A percentile compares a stretch with the other conserved stretches of the same genome.
phyloP scores from a whole-genome alignment of 805 yeast genomes.

The Yarrowia deformans region DNA sequence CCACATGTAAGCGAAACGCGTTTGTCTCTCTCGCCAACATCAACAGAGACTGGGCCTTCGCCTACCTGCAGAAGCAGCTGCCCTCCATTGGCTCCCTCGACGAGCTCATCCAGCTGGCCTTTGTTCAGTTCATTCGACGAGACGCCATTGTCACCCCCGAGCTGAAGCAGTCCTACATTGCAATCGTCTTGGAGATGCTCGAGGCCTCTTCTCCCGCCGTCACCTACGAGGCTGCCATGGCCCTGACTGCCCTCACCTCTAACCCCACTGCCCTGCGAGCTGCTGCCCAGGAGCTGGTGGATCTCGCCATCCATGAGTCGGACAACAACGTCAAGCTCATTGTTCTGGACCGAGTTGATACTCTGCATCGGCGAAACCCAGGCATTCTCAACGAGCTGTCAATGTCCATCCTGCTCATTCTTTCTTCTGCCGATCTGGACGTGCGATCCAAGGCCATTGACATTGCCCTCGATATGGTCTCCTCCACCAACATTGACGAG shows the following conservation, averaged over 20 bases:
- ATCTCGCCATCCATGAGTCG: conserved; percentile 88
- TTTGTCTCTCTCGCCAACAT: conserved; percentile 84
- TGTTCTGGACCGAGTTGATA: conserved; percentile 84
- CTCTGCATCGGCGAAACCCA: conserved; percentile 73
- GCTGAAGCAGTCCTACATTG: conserved; percentile 73
- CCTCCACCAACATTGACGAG: conserved; percentile 91
- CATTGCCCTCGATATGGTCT: conserved; percentile 78
- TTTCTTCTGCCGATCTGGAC: conserved; percentile 87
- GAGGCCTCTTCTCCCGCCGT: conserved; percentile 76
- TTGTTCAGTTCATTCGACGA: conserved; percentile 87
- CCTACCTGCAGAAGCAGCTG: conserved; percentile 76
- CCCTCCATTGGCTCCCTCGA: conserved; percentile 69
- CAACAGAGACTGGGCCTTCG: conserved; percentile 83
- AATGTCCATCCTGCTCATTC: conserved; percentile 83
- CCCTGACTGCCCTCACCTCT: conserved; percentile 64
- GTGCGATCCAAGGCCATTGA: conserved; percentile 88
- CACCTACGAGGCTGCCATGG: conserved; percentile 88
- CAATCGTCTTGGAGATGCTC: conserved; percentile 73
- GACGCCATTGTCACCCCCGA: conserved; percentile 73
- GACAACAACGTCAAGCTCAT: conserved; percentile 94
- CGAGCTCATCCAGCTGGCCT: conserved; percentile 83
- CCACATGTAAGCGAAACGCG: conserved; percentile 94
- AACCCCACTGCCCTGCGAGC: conserved; percentile 72
- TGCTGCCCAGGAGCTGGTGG: conserved; percentile 87
- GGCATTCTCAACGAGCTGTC: conserved; percentile 85